phyloP scores from a whole-genome alignment of 805 yeast genomes.

The Saccharomycopsis lassenensis region DNA sequence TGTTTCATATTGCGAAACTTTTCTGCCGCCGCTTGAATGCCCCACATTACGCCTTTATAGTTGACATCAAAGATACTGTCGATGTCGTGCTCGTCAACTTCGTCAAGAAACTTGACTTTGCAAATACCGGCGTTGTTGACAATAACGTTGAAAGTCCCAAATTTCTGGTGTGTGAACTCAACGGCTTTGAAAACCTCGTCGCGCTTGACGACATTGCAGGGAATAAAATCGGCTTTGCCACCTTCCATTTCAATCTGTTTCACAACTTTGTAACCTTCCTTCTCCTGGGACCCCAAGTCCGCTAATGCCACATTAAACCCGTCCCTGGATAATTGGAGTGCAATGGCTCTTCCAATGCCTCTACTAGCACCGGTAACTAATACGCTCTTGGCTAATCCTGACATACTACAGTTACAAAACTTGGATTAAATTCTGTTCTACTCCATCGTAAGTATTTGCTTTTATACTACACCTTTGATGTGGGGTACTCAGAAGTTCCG shows the following conservation, averaged over 20 bases:
- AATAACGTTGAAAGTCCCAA: slow-evolving; percentile 20
- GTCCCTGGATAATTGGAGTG: slow-evolving; percentile 33
- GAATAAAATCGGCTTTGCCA: slow-evolving; percentile 21
- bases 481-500: no score
- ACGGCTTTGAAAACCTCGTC: slow-evolving; percentile 23
- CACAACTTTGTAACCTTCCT: slow-evolving; percentile 20
- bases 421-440: no score
- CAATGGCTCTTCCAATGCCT: slow-evolving; percentile 54
- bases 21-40: slow-evolving; percentile 26
- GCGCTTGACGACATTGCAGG: slow-evolving; percentile 22
- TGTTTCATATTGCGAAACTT: slow-evolving; percentile 23
- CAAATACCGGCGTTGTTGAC: slow-evolving; percentile 47
- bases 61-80: neutral
- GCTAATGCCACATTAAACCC: slow-evolving; percentile 34
- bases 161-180: slow-evolving; percentile 20
- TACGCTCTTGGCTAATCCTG: slow-evolving; percentile 27
- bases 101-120: slow-evolving; percentile 37
- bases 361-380: slow-evolving; percentile 57
- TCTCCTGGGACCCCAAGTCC: slow-evolving; percentile 21
- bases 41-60: slow-evolving; percentile 15
- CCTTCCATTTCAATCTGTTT: slow-evolving; percentile 20
- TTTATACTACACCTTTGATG: no score
- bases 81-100: slow-evolving; percentile 17
- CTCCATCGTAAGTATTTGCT: no score
- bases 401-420: no score